These are phyloP conservation scores for Schoenoplectus triqueter DNA, from an alignment of 202 grass and related monocot genomes.

Conservation along the genomic window DNA sequence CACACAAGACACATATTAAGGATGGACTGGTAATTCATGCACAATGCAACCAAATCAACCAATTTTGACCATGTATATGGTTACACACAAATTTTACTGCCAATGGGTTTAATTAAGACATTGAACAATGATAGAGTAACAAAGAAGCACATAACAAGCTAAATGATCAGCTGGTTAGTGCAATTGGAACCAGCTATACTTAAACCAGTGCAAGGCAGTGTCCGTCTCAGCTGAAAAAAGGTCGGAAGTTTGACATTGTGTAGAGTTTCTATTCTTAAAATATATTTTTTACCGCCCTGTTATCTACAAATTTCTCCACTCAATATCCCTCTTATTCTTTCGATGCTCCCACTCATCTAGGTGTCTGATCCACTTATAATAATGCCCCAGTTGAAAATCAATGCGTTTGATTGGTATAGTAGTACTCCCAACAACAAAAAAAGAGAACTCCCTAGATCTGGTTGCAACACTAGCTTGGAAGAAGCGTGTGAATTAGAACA, in stretches of 20 bases:
- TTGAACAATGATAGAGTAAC: not conserved
- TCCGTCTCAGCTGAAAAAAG: slow-evolving; percentile 1
- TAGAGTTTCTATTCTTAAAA: not conserved
- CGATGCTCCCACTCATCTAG: not conserved
- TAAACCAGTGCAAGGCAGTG: not conserved
- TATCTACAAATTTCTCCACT: slow-evolving; percentile 10
- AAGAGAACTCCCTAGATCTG: slow-evolving; percentile 1
- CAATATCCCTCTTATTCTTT: not conserved
- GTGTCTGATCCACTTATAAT: slow-evolving; percentile 40
- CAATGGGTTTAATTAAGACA: slow-evolving; percentile 18
- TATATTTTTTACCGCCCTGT: not conserved
- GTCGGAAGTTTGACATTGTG: not conserved
- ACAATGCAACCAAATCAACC: slow-evolving; percentile 3
- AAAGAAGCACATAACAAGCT: not conserved
- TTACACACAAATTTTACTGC: not conserved
- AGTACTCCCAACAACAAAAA: not conserved
- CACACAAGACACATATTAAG: not conserved
- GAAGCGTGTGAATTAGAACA: not conserved
- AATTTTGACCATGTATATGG: not conserved
- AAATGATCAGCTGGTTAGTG: not conserved
- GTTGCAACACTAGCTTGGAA: not conserved
- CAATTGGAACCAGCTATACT: not conserved
- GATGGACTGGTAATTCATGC: not conserved
- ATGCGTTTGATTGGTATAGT: not conserved
- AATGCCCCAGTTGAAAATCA: not conserved